phyloP scores from a whole-genome alignment of 768 basidiomycete species.

The Amanita muscaria region DNA sequence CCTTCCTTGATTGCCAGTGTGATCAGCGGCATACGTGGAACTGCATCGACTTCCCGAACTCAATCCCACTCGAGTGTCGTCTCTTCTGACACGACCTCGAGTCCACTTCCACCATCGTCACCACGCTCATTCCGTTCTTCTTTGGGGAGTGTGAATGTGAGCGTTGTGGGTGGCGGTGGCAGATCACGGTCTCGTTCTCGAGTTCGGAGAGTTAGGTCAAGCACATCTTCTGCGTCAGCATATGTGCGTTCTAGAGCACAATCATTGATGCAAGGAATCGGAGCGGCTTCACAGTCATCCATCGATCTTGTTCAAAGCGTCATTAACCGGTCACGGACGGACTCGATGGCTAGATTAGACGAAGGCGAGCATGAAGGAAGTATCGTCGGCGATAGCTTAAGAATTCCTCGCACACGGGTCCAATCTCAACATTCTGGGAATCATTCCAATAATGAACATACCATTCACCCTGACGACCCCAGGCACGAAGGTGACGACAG shows the following conservation, averaged over 20 bases:
- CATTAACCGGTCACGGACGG: slow-evolving; percentile 24
- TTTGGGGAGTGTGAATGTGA: slow-evolving; percentile 10
- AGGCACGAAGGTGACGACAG: slow-evolving; percentile 14
- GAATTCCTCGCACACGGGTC: background rate
- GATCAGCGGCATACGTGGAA: slow-evolving; percentile 15
- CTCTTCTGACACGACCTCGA: slow-evolving; percentile 24
- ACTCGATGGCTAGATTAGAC: slow-evolving; percentile 62
- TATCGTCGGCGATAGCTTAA: slow-evolving; percentile 3
- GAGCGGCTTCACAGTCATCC: slow-evolving; percentile 52
- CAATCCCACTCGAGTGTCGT: slow-evolving; percentile 24
- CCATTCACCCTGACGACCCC: slow-evolving; percentile 11
- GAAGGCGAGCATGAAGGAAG: slow-evolving; percentile 29
- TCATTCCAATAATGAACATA: slow-evolving; percentile 19
- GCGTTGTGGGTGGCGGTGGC: slow-evolving; percentile 7
- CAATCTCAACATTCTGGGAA: background rate
- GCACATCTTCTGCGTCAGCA: slow-evolving; percentile 28
- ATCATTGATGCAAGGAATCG: slow-evolving; percentile 56
- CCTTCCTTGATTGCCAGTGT: slow-evolving; percentile 27
- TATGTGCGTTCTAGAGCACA: slow-evolving; percentile 56
- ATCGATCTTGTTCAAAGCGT: slow-evolving; percentile 44
- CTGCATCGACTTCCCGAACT: slow-evolving; percentile 21
- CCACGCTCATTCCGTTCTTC: slow-evolving; percentile 33
- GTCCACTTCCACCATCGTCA: slow-evolving; percentile 27
- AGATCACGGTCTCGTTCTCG: slow-evolving; percentile 11
- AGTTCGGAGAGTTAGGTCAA: slow-evolving; percentile 20